Conservation (phyloP, 2,329 filamentous ascomycete species). For the Fusarium agapanthi region DNA sequence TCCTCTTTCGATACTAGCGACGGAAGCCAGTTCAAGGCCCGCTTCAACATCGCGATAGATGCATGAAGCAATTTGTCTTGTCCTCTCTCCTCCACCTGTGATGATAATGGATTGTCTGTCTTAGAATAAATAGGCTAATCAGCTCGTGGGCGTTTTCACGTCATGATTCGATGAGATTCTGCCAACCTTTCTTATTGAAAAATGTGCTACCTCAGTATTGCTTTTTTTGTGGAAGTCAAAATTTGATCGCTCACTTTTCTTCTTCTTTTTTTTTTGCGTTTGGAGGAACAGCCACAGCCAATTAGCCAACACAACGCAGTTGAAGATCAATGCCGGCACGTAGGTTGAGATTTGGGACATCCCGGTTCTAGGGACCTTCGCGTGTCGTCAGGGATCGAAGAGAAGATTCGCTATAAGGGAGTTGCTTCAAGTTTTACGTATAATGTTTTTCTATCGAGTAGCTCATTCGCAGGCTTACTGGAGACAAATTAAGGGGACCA, state of each 20-base stretch:
- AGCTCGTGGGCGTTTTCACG: slow-evolving; percentile 4
- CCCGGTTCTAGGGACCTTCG: slow-evolving; percentile 29
- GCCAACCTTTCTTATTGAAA: not conserved
- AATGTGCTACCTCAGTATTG: not conserved
- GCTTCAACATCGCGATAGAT: slow-evolving; percentile 39
- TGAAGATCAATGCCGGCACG: slow-evolving; percentile 1
- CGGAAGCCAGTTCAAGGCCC: slow-evolving; percentile 22
- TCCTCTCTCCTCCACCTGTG: slow-evolving; percentile 11
- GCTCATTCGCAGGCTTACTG: too few species aligned
- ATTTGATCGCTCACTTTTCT: not conserved
- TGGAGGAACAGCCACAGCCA: not conserved
- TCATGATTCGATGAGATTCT: slow-evolving; percentile 7
- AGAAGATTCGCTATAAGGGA: slow-evolving; percentile 3
- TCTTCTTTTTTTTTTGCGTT: not conserved
- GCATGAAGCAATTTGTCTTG: slow-evolving; percentile 36
- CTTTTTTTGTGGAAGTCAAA: not conserved
- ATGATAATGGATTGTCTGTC: slow-evolving; percentile 2
- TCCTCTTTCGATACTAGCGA: slow-evolving; percentile 25
- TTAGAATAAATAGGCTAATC: slow-evolving; percentile 10
- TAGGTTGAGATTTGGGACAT: slow-evolving; percentile 18
- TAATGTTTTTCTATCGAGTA: not conserved
- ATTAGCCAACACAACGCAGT: not conserved
- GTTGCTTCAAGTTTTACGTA: not conserved
- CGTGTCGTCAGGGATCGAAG: slow-evolving; percentile 30
- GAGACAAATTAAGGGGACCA: slow-evolving; percentile 7